Base-by-base conservation (phyloP, 2,329 filamentous ascomycete genomes). In the Fusarium sp. region DNA sequence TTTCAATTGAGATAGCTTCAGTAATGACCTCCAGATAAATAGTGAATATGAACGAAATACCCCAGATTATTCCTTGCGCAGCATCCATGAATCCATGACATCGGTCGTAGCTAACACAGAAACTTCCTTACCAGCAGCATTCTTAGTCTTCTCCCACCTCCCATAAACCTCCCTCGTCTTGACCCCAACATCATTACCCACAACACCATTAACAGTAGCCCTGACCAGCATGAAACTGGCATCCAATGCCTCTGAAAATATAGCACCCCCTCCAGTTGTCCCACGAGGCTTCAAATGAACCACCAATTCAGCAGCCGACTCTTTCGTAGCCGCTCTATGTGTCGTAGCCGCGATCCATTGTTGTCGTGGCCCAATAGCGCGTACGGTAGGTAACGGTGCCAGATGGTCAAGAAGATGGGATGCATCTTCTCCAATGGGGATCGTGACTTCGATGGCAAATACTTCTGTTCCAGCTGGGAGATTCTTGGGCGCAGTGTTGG, bases 351-450 rank as follows among this genome's bases (percentile, higher is more conserved):
- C 46, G 1, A 50, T 50, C 46, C 46, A 50, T 9, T 50, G 46
- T 17, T 50, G 46, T 6, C 33, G 19, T 0, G 33, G 33, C 2
- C 46, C 46, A 26, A 50, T 39, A 6, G 46, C 46, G 2, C 46
- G 46, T 2, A 50, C 33, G 14, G 46, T 4, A 22, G 46, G 46
- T 0, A 50, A 0, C 0, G 46, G 46, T 4, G 46, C 46, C 0
- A 50, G 21, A 39, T 39, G 46, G 0, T 50, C 46, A 0, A 50
- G 46, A 8, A 50, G 46, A 39, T 50, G 46, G 8, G 46, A 50
- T 19, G 46, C 8, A 11, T 50, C 46, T 39, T 50, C 46, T 0
- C 46, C 46, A 8, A 50, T 50, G 3, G 46, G 46, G 1, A 50
- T 50, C 0, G 17, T 26, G 17, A 39, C 17, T 50, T 50, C 46